Percentiles rank a stretch among this genome's conserved stretches.
These are phyloP conservation scores for Hypholoma sublateritium DNA, from an alignment of 768 basidiomycete genomes.

Conservation along the genomic window DNA sequence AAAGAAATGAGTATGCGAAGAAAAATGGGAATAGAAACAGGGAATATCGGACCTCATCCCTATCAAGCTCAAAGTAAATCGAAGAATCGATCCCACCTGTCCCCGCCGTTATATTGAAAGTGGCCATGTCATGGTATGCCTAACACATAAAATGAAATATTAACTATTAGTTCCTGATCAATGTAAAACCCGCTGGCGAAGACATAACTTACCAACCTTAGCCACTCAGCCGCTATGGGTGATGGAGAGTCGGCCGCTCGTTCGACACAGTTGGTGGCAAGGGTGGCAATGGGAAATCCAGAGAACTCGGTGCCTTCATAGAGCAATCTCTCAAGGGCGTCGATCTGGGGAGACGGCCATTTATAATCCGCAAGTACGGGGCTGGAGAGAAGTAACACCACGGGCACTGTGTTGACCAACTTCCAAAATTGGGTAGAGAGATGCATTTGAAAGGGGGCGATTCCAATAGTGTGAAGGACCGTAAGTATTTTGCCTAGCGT, in stretches of 20 bases:
- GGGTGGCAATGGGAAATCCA: not conserved
- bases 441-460: not conserved
- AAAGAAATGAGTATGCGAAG: no score
- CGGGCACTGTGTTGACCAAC: not conserved
- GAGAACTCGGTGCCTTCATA: conserved; percentile 1
- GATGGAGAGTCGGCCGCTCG: not conserved
- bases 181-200: not conserved
- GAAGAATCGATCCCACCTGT: conserved; percentile 11
- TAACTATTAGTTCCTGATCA: not conserved
- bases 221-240: conserved; percentile 1
- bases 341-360: conserved; percentile 1
- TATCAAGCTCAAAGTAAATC: conserved; percentile 10
- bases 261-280: not conserved
- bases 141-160: not conserved
- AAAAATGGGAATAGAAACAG: not conserved
- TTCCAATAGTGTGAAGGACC: no score
- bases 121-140: conserved; percentile 8
- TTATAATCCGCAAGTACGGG: not conserved
- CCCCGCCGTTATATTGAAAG: conserved; percentile 5
- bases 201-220: not conserved
- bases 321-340: not conserved
- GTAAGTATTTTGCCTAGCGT: no score
- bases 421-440: not conserved
- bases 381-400: not conserved
- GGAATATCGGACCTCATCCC: not conserved